Percentiles rank a stretch among this genome's conserved stretches.
Conservation (phyloP, 2,329 filamentous ascomycete genomes). For the Polytolypa hystricis region DNA sequence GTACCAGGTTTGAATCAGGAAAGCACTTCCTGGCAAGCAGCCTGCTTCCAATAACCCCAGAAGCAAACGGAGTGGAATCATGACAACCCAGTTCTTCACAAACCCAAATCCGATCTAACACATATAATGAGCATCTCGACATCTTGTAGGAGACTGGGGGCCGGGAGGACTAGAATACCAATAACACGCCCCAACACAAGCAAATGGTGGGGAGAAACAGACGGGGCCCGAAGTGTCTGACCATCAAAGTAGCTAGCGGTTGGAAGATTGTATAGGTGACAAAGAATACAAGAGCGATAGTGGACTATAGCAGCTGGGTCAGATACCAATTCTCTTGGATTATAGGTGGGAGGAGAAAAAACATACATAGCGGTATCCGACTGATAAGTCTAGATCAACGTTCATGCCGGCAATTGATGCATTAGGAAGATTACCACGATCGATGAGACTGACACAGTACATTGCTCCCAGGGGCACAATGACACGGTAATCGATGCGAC, state of each 20-base stretch:
- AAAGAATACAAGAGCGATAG: conserved; percentile 64
- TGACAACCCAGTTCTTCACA: conserved; percentile 17
- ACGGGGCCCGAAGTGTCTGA: conserved; percentile 49
- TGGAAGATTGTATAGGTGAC: conserved; percentile 61
- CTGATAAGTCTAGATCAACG: conserved; percentile 18
- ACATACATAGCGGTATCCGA: conserved; percentile 17
- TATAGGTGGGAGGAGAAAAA: not conserved
- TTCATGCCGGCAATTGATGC: conserved; percentile 55
- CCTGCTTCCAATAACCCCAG: conserved; percentile 55
- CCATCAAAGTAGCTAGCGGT: conserved; percentile 56
- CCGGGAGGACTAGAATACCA: conserved; percentile 12
- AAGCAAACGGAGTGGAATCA: conserved; percentile 27
- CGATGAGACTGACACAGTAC: conserved; percentile 69
- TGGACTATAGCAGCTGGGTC: conserved; percentile 29
- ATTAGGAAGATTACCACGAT: conserved; percentile 63
- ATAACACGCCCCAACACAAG: conserved; percentile 14
- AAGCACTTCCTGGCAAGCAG: conserved; percentile 61
- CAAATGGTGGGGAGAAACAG: conserved; percentile 16
- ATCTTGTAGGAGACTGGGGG: not conserved
- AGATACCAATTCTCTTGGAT: not conserved
- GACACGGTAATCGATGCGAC: conserved; percentile 56
- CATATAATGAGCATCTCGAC: not conserved
- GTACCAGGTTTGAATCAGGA: conserved; percentile 65
- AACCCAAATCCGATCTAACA: conserved; percentile 15
- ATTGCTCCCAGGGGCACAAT: conserved; percentile 52